phyloP scores from a whole-genome alignment of 805 yeast species.

The Isabelozyma gotoi region DNA sequence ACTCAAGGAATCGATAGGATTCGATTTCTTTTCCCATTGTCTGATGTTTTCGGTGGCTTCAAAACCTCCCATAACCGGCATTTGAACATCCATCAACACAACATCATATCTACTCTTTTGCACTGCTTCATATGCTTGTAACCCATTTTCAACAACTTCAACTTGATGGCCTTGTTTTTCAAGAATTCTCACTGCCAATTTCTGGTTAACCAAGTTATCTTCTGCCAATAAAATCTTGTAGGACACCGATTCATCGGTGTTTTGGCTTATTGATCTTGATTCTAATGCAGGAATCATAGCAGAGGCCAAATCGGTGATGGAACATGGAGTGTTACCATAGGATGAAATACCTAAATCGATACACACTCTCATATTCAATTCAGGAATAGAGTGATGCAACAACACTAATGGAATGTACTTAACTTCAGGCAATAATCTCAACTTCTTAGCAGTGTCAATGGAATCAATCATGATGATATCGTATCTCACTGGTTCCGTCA shows the following conservation, averaged over 20 bases:
- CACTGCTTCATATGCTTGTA: conserved; percentile 77
- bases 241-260: conserved; percentile 73
- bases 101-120: conserved; percentile 70
- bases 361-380: conserved; percentile 76
- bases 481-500: conserved; percentile 57
- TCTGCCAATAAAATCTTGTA: conserved; percentile 80
- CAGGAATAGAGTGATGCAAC: conserved; percentile 72
- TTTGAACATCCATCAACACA: conserved; percentile 89
- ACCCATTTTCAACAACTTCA: conserved; percentile 83
- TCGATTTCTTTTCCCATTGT: conserved; percentile 81
- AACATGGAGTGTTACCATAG: conserved; percentile 86
- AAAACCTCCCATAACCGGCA: conserved; percentile 95
- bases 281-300: conserved; percentile 84
- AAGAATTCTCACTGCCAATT: conserved; percentile 78
- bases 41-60: conserved; percentile 86
- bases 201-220: conserved; percentile 85
- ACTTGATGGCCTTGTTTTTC: conserved; percentile 86
- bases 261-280: conserved; percentile 75
- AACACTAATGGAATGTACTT: conserved; percentile 84
- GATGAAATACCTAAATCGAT: conserved; percentile 84
- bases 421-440: conserved; percentile 70
- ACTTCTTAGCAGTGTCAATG: conserved; percentile 66
- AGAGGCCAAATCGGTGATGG: conserved; percentile 77
- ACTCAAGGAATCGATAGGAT: conserved; percentile 66
- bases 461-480: conserved; percentile 85